Evolutionary conservation across 2,329 filamentous ascomycete species (phyloP).

Genomic region (Aspergillus sp.): DNA sequence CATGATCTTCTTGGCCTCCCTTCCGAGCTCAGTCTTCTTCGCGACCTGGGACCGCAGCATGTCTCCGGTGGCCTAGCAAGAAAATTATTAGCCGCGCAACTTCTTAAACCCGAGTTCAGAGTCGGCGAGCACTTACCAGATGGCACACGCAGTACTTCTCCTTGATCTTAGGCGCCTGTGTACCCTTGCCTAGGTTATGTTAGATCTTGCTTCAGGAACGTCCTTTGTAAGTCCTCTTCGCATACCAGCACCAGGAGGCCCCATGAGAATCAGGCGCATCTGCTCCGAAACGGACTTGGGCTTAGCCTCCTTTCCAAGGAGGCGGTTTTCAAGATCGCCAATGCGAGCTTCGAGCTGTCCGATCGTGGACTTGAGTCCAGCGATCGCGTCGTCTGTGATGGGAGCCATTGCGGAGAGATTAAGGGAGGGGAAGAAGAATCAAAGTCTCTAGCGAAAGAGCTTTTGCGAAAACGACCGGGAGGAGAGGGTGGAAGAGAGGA

Average conservation of each 20-base stretch:
- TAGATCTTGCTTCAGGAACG: slow-evolving; percentile 17
- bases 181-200: slow-evolving; percentile 81
- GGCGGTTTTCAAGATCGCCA: slow-evolving; percentile 77
- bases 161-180: slow-evolving; percentile 96
- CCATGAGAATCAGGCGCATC: slow-evolving; percentile 97
- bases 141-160: slow-evolving; percentile 98
- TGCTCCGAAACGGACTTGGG: slow-evolving; percentile 61
- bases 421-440: slow-evolving; percentile 22
- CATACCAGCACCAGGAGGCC: slow-evolving; percentile 92
- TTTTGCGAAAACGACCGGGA: slow-evolving; percentile 24
- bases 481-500: slow-evolving; percentile 24
- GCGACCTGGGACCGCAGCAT: slow-evolving; percentile 99
- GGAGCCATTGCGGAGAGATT: slow-evolving; percentile 72
- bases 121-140: slow-evolving; percentile 63
- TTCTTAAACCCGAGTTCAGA: neutral
- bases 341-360: slow-evolving; percentile 83
- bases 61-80: slow-evolving; percentile 84
- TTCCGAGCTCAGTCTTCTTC: slow-evolving; percentile 92
- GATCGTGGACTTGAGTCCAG: slow-evolving; percentile 83
- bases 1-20: slow-evolving; percentile 99
- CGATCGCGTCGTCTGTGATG: slow-evolving; percentile 77
- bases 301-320: slow-evolving; percentile 60
- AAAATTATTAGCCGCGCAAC: neutral
- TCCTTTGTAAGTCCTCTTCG: neutral
- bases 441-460: slow-evolving; percentile 18